Percentiles rank a stretch among this genome's conserved stretches.
Evolutionary conservation across 192 early-diverging fungal genomes (phyloP).

Genomic region (Backusella psychrophila): DNA sequence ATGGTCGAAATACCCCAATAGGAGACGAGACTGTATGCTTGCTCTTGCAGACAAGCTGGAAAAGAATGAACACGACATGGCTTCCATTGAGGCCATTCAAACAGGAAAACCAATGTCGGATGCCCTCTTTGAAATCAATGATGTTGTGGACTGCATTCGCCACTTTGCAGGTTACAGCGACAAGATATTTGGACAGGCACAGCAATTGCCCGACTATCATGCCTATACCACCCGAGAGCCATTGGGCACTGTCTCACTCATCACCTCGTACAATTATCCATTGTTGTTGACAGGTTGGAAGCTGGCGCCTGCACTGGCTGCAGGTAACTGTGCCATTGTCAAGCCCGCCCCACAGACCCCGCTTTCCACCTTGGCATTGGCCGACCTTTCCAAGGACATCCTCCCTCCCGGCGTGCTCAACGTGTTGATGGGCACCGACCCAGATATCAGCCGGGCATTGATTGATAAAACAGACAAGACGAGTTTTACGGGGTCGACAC

Average conservation of each 20-base stretch:
- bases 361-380: slow-evolving; percentile 53
- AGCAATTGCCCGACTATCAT: slow-evolving; percentile 32
- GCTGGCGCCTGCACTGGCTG: slow-evolving; percentile 72
- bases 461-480: slow-evolving; percentile 48
- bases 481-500: slow-evolving; percentile 54
- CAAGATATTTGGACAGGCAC: slow-evolving; percentile 48
- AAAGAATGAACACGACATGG: slow-evolving; percentile 35
- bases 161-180: slow-evolving; percentile 71
- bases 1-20: slow-evolving; percentile 4
- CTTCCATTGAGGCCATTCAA: slow-evolving; percentile 46
- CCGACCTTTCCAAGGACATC: slow-evolving; percentile 36
- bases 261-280: slow-evolving; percentile 72
- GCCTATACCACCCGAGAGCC: slow-evolving; percentile 53
- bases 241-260: slow-evolving; percentile 69
- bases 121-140: slow-evolving; percentile 44
- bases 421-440: slow-evolving; percentile 50
- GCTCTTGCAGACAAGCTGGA: slow-evolving; percentile 41
- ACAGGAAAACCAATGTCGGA: slow-evolving; percentile 53
- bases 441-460: slow-evolving; percentile 42
- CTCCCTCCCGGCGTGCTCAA: slow-evolving; percentile 52
- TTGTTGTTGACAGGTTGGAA: slow-evolving; percentile 67
- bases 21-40: slow-evolving; percentile 46
- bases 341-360: slow-evolving; percentile 62
- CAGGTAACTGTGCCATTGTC: slow-evolving; percentile 62
- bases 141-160: slow-evolving; percentile 62